phyloP scores from a whole-genome alignment of 352 stramenopile species.

The Phytopythium vexans region DNA sequence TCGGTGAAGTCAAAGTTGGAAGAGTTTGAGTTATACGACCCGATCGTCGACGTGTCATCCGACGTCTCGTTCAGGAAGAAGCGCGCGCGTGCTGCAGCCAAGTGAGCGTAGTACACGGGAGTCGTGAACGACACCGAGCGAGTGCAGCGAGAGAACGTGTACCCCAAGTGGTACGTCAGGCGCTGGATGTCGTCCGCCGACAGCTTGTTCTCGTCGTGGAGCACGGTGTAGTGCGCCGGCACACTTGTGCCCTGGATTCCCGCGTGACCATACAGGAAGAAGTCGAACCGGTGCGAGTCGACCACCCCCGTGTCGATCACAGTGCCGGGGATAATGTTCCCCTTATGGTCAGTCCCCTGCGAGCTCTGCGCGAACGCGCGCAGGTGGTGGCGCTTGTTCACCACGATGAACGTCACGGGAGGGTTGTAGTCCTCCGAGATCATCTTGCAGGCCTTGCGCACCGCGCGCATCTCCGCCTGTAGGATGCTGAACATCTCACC shows the following conservation, averaged over 20 bases:
- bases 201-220: conserved; percentile 74
- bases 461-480: conserved; percentile 71
- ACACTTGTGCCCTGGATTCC: conserved; percentile 82
- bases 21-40: conserved; percentile 51
- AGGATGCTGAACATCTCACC: conserved; percentile 85
- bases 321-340: conserved; percentile 69
- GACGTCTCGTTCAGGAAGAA: conserved; percentile 77
- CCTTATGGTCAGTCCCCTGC: conserved; percentile 53
- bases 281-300: conserved; percentile 84
- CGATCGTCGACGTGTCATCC: conserved; percentile 53
- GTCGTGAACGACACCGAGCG: conserved; percentile 84
- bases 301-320: conserved; percentile 85
- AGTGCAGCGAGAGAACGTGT: conserved; percentile 84
- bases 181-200: conserved; percentile 66
- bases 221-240: conserved; percentile 85
- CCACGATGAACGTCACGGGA: conserved; percentile 82
- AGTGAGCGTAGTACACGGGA: conserved; percentile 84
- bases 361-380: conserved; percentile 53
- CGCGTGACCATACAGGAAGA: conserved; percentile 85
- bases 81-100: conserved; percentile 80
- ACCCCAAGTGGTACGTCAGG: conserved; percentile 74
- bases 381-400: conserved; percentile 88
- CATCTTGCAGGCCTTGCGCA: conserved; percentile 61
- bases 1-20: conserved; percentile 65
- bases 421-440: conserved; percentile 62